Evolutionary conservation across 768 basidiomycete species (phyloP).

Genomic region (Podaxis carcinomalis): DNA sequence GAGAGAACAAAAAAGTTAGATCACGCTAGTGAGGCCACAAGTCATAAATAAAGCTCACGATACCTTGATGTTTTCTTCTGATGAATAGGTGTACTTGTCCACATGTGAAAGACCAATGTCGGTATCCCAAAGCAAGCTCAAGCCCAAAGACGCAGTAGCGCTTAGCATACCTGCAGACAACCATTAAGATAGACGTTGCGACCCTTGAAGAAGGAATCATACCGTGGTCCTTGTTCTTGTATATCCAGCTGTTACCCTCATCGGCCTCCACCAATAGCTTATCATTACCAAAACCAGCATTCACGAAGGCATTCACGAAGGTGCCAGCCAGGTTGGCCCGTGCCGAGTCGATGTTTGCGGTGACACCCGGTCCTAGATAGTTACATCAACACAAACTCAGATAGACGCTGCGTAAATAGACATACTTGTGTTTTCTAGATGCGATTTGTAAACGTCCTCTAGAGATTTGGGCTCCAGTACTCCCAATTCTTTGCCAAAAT

Average conservation of each 20-base stretch:
- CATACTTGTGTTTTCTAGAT: constrained; percentile 86
- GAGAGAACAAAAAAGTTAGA: neutral
- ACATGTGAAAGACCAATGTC: constrained; percentile 91
- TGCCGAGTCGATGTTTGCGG: constrained; percentile 86
- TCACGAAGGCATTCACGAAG: constrained; percentile 98
- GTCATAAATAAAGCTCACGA: neutral
- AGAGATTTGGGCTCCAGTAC: constrained; percentile 86
- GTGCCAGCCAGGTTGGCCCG: constrained; percentile 93
- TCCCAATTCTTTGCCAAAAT: constrained; percentile 91
- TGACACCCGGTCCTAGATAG: constrained; percentile 53
- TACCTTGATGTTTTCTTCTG: constrained; percentile 95
- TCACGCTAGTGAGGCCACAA: neutral
- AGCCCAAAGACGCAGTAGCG: constrained; percentile 90
- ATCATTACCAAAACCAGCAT: constrained; percentile 98
- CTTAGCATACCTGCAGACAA: constrained; percentile 79
- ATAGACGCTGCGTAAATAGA: neutral
- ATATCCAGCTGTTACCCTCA: constrained; percentile 97
- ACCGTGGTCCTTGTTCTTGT: constrained; percentile 99
- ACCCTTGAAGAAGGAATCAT: constrained; percentile 13
- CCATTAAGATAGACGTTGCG: neutral
- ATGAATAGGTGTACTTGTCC: constrained; percentile 95
- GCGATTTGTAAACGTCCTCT: constrained; percentile 97
- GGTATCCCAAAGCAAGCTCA: constrained; percentile 94
- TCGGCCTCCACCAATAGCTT: constrained; percentile 97
- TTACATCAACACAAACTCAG: neutral